Base-by-base conservation (phyloP, 768 basidiomycete genomes). In the Serpula lacrymans region DNA sequence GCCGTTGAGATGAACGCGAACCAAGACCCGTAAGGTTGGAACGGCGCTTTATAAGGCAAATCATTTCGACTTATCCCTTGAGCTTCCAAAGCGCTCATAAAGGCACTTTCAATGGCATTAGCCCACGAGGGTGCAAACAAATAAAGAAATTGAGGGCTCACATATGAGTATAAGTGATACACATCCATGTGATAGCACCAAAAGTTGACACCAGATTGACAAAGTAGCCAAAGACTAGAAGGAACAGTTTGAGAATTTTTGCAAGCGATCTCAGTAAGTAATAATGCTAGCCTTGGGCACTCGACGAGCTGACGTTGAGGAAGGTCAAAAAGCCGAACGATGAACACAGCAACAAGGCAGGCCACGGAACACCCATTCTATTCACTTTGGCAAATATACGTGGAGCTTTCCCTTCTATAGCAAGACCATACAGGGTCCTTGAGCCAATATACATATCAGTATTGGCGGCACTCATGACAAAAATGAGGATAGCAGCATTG, bases 391-490 rank as follows among this genome's bases (percentile, higher is more conserved):
- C 52, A 26, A 78, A 57, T 39, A 68, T 52, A 41, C 46, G 65
- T 0, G 72, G 74, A 3, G 72, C 75, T 43, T 78, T 75, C 14
- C 74, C 74, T 47, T 74, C 69, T 32, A 74, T 62, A 4, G 75
- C 69, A 29, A 78, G 67, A 12, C 76, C 76, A 40, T 78, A 73
- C 14, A 77, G 63, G 7, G 75, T 70, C 42, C 76, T 69, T 21
- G 74, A 76, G 5, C 69, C 54, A 41, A 75, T 75, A 48, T 77
- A 85, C 34, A 85, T 53, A 57, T 84, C 84, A 7, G 77, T 77
- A 54, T 82, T 83, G 17, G 82, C 73, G 2, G 74, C 72, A 49
- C 76, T 76, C 57, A 78, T 66, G n/a, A 82, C 77, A 55, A 82
- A 84, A 47, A 84, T 61, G 18, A 84, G 65, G 47, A 83, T 77